phyloP scores from a whole-genome alignment of 1,139 yeast genomes.

The Magnusiomyces ingens region DNA sequence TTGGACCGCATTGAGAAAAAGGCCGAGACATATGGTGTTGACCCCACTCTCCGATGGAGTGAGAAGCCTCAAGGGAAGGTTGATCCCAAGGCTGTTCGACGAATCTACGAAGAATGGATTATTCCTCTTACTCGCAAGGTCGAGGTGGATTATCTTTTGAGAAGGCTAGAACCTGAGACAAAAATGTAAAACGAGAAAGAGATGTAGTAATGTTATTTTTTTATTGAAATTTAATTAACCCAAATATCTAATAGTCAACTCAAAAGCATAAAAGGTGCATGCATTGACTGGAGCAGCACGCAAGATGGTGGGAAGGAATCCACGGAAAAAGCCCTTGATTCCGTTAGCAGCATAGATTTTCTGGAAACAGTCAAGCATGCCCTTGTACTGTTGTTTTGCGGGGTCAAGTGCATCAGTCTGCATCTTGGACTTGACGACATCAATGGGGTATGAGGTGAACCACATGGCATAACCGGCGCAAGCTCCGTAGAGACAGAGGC shows the following conservation, averaged over 20 bases:
- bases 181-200: not conserved
- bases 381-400: constrained; percentile 39
- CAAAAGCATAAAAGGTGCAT: constrained; percentile 89
- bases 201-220: constrained; percentile 1
- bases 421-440: constrained; percentile 75
- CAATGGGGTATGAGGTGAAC: constrained; percentile 76
- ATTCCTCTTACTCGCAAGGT: constrained; percentile 93
- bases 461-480: constrained; percentile 82
- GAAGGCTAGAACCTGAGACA: constrained; percentile 59
- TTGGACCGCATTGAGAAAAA: constrained; percentile 69
- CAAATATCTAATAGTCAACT: constrained; percentile 51
- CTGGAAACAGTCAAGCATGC: constrained; percentile 49
- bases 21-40: constrained; percentile 82
- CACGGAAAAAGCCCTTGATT: constrained; percentile 71
- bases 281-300: constrained; percentile 98
- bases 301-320: constrained; percentile 80
- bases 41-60: constrained; percentile 66
- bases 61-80: constrained; percentile 71
- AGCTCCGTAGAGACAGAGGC: constrained; percentile 75
- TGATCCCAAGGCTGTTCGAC: constrained; percentile 71
- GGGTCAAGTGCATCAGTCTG: constrained; percentile 72
- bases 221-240: constrained; percentile 17
- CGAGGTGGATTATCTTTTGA: constrained; percentile 80
- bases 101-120: constrained; percentile 77
- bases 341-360: constrained; percentile 54